These are phyloP conservation scores for Pseudovirgaria hyperparasitica DNA, from an alignment of 2,329 filamentous ascomycete species.

Conservation along the genomic window DNA sequence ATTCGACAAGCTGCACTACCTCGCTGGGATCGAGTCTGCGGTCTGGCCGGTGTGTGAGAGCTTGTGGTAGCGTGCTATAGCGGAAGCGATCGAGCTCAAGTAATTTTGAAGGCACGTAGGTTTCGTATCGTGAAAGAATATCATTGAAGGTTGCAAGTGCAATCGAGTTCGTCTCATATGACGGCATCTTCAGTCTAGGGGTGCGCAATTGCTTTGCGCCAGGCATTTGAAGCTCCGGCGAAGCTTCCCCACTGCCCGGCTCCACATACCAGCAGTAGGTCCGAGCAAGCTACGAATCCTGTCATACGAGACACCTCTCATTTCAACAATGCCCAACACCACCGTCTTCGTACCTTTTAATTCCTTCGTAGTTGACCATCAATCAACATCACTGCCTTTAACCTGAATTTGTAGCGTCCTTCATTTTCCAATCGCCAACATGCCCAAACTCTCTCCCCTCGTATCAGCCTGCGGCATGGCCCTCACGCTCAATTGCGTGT, in stretches of 20 bases:
- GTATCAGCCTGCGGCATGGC: constrained; percentile 21
- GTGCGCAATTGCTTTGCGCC: too few relatives aligned
- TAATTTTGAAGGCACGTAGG: constrained; percentile 14
- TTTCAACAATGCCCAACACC: not conserved
- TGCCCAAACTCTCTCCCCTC: constrained; percentile 18
- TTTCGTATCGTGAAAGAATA: constrained; percentile 14
- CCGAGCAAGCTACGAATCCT: too few relatives aligned
- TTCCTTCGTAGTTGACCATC: not conserved
- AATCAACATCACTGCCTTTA: not conserved
- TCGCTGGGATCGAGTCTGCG: constrained; percentile 14
- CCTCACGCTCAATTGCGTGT: constrained; percentile 22
- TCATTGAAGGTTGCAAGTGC: constrained; percentile 9
- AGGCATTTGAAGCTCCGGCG: too few relatives aligned
- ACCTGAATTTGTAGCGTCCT: not conserved
- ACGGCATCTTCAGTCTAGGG: too few relatives aligned
- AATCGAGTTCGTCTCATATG: too few relatives aligned
- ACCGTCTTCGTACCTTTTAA: not conserved
- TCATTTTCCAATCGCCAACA: constrained; percentile 3
- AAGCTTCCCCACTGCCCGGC: too few relatives aligned
- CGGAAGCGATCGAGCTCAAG: constrained; percentile 18
- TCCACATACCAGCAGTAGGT: too few relatives aligned
- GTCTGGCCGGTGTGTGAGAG: constrained; percentile 8
- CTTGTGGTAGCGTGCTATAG: constrained; percentile 16
- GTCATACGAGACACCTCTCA: constrained; percentile 1
- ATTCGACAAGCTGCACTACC: constrained; percentile 22